phyloP scores from a whole-genome alignment of 2,329 filamentous ascomycete genomes.

The Apiospora koreana region DNA sequence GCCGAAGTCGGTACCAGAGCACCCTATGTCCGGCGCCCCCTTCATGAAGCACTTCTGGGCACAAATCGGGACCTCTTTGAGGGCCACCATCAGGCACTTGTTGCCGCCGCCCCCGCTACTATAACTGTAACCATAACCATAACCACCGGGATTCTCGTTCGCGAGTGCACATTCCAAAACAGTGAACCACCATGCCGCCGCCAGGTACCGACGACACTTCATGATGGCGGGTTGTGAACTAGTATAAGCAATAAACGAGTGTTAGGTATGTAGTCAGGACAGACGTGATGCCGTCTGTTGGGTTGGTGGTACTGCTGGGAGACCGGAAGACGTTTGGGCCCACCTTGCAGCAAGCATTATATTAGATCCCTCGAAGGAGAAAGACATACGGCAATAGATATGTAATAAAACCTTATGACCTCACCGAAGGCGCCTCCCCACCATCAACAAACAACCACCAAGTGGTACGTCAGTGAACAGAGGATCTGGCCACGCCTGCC shows the following conservation, averaged over 20 bases:
- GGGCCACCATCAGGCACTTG: conserved; percentile 16
- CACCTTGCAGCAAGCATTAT: not conserved
- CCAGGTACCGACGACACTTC: not conserved
- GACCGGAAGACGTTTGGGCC: not conserved
- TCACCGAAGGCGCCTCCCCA: not conserved
- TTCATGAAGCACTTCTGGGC: conserved; percentile 34
- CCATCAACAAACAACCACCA: not conserved
- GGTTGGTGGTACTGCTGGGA: not conserved
- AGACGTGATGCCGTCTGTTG: not conserved
- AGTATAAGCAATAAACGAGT: not conserved
- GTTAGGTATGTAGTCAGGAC: not conserved
- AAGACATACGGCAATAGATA: too few species aligned
- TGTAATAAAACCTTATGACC: not conserved
- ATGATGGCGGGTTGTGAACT: not conserved
- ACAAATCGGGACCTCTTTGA: conserved; percentile 29
- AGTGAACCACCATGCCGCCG: not conserved
- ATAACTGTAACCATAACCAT: not conserved
- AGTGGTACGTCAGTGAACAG: too few species aligned
- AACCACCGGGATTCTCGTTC: not conserved
- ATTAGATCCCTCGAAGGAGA: not conserved
- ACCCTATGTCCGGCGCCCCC: conserved; percentile 30
- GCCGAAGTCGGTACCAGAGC: conserved; percentile 30
- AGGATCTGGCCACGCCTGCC: not conserved
- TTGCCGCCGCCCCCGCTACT: conserved; percentile 3
- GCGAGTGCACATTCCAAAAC: not conserved